These are phyloP conservation scores for Leccinum ochraceum DNA, from an alignment of 768 basidiomycete genomes.

Conservation along the genomic window DNA sequence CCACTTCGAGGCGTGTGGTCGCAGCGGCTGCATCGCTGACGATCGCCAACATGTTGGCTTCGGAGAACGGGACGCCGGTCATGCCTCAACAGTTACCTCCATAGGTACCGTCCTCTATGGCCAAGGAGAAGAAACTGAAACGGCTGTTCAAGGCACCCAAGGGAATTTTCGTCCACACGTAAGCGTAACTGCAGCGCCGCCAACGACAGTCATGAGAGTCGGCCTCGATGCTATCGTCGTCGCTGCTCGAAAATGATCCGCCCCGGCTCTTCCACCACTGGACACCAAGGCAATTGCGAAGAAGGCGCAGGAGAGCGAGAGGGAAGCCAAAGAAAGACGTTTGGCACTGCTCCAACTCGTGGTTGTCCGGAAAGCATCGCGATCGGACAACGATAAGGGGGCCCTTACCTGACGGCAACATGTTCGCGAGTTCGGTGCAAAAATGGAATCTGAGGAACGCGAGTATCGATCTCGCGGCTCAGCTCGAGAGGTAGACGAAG, in stretches of 20 bases:
- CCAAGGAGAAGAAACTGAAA: slow-evolving; percentile 69
- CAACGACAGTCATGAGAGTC: slow-evolving; percentile 70
- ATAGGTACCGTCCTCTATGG: slow-evolving; percentile 30
- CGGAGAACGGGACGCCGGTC: slow-evolving; percentile 77
- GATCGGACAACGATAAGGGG: no score
- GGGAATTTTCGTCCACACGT: slow-evolving; percentile 50
- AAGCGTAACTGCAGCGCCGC: slow-evolving; percentile 55
- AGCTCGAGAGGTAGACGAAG: slow-evolving; percentile 79
- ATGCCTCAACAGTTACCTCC: slow-evolving; percentile 40
- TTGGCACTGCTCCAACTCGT: no score
- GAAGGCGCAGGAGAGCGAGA: slow-evolving; percentile 69
- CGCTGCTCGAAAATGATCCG: slow-evolving; percentile 58
- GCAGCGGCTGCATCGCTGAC: slow-evolving; percentile 80
- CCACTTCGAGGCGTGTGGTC: slow-evolving; percentile 77
- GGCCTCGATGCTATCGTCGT: slow-evolving; percentile 48
- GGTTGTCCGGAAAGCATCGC: no score
- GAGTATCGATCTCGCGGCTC: slow-evolving; percentile 77
- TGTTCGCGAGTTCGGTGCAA: slow-evolving; percentile 80
- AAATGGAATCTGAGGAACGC: slow-evolving; percentile 83
- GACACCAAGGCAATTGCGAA: slow-evolving; percentile 59
- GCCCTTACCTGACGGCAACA: slow-evolving; percentile 46
- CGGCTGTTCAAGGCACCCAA: slow-evolving; percentile 70
- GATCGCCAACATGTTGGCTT: slow-evolving; percentile 92
- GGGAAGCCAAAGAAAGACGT: slow-evolving; percentile 78
- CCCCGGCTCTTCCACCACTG: slow-evolving; percentile 33